Evolutionary conservation across 306 rosid genomes (phyloP).

Genomic region (Geum urbanum): DNA sequence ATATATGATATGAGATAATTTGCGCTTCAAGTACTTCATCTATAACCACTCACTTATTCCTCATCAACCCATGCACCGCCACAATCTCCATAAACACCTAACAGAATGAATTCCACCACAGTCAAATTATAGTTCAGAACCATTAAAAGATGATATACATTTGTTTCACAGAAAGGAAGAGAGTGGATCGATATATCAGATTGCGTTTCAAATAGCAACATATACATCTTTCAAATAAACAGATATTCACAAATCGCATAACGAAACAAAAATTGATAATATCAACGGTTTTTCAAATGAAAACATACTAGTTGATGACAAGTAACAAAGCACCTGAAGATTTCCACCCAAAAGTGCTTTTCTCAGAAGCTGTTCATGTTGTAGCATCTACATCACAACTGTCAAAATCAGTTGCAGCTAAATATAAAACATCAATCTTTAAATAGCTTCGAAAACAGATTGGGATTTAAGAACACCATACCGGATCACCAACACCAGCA

Average conservation of each 20-base stretch:
- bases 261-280: neutral
- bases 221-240: neutral
- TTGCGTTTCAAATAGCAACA: neutral
- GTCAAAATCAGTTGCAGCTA: constrained; percentile 12
- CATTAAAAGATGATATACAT: neutral
- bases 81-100: constrained; percentile 81
- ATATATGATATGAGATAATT: constrained; percentile 17
- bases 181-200: neutral
- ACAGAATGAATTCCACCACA: constrained; percentile 11
- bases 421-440: constrained; percentile 13
- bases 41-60: constrained; percentile 59
- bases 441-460: neutral
- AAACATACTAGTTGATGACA: constrained; percentile 78
- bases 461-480: constrained; percentile 20
- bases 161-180: no score
- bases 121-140: constrained; percentile 7
- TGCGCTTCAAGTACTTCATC: constrained; percentile 25
- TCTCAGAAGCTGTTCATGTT: constrained; percentile 55
- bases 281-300: neutral
- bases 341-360: constrained; percentile 44
- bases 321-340: constrained; percentile 74
- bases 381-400: constrained; percentile 52
- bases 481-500: constrained; percentile 64
- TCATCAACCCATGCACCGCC: constrained; percentile 76
- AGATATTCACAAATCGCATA: no score